A percentile compares a stretch with the other conserved stretches of the same genome.
These are phyloP conservation scores for Neonectria ditissima DNA, from an alignment of 2,329 filamentous ascomycete genomes.

Conservation along the genomic window DNA sequence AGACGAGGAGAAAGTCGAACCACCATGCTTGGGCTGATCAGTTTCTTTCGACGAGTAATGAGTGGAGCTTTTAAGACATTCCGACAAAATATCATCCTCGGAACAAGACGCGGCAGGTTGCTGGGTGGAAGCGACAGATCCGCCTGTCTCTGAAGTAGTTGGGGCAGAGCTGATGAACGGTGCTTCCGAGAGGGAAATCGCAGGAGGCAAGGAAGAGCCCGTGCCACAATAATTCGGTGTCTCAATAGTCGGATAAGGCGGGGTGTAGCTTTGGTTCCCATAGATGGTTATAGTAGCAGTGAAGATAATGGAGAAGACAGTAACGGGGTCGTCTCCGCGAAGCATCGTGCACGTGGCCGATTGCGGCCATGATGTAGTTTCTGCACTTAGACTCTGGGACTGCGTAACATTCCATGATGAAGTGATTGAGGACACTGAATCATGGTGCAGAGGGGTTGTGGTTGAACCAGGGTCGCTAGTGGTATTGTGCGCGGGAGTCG, in stretches of 20 bases:
- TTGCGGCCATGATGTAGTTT: constrained; percentile 29
- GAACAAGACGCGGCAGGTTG: constrained; percentile 26
- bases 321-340: constrained; percentile 47
- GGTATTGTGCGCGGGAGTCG: constrained; percentile 4
- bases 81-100: neutral
- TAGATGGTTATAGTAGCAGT: constrained; percentile 63
- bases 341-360: constrained; percentile 51
- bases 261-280: constrained; percentile 59
- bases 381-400: constrained; percentile 23
- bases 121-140: constrained; percentile 28
- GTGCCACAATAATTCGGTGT: constrained; percentile 54
- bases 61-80: constrained; percentile 15
- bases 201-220: constrained; percentile 1
- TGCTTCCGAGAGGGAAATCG: neutral
- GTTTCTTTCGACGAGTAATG: constrained; percentile 16
- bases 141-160: neutral
- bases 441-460: constrained; percentile 1
- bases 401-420: constrained; percentile 33
- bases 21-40: constrained; percentile 18
- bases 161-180: constrained; percentile 4
- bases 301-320: constrained; percentile 59
- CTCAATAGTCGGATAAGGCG: constrained; percentile 56
- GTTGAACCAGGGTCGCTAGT: neutral
- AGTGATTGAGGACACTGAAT: constrained; percentile 17
- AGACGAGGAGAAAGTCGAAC: constrained; percentile 26